Evolutionary conservation across 768 basidiomycete genomes (phyloP).

Genomic region (Coprinopsis cinerea): DNA sequence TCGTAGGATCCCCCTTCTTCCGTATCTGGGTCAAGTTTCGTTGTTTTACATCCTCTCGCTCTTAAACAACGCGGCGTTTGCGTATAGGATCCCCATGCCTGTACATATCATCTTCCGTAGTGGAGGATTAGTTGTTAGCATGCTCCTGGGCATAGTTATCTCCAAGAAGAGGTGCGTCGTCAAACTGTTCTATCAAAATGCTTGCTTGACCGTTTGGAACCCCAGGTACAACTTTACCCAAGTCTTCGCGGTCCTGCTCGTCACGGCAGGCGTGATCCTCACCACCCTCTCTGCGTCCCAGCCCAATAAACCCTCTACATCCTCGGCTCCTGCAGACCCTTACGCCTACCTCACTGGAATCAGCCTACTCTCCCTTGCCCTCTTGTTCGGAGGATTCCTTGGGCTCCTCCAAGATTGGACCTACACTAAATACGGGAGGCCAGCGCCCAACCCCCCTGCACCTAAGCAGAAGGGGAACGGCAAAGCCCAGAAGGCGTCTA

Average conservation of each 20-base stretch:
- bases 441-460: conserved; percentile 8
- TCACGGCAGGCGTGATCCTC: conserved; percentile 71
- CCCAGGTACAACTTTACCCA: conserved; percentile 34
- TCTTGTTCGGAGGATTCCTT: conserved; percentile 75
- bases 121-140: conserved; percentile 78
- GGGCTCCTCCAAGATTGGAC: conserved; percentile 85
- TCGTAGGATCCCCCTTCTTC: conserved; percentile 61
- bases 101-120: conserved; percentile 94
- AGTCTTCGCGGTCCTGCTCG: conserved; percentile 68
- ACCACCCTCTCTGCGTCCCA: conserved; percentile 76
- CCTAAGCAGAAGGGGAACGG: conserved; percentile 3
- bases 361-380: conserved; percentile 63
- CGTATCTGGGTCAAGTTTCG: conserved; percentile 75
- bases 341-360: conserved; percentile 66
- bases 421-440: conserved; percentile 38
- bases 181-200: background rate
- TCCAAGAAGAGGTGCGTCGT: conserved; percentile 52
- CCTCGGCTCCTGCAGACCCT: conserved; percentile 17
- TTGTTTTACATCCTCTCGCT: conserved; percentile 76
- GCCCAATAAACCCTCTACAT: conserved; percentile 6
- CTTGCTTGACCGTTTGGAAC: background rate
- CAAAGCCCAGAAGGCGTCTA: conserved; percentile 8
- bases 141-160: conserved; percentile 71
- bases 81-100: conserved; percentile 79
- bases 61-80: conserved; percentile 91